A percentile compares a stretch with the other conserved stretches of the same genome.
These are phyloP conservation scores for Evernia prunastri DNA, from an alignment of 495 filamentous ascomycete species.

Conservation along the genomic window DNA sequence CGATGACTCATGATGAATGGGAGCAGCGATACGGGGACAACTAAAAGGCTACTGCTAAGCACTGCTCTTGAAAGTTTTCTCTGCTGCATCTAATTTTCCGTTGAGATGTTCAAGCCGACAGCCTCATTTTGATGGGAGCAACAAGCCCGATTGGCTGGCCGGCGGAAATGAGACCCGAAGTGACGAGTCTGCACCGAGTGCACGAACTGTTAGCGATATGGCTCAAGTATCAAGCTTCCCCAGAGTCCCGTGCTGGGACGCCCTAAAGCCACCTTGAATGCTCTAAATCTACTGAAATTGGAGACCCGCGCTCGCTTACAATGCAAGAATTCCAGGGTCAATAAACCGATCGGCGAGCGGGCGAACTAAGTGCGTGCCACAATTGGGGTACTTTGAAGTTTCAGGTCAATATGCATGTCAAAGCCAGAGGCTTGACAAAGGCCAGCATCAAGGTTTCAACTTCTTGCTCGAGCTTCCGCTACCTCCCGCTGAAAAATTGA, in stretches of 20 bases:
- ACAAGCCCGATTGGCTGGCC: neutral
- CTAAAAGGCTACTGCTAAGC: too few relatives aligned
- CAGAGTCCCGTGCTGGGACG: neutral
- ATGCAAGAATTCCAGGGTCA: neutral
- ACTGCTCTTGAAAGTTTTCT: too few relatives aligned
- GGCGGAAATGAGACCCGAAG: too few relatives aligned
- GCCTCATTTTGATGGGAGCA: neutral
- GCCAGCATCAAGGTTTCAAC: neutral
- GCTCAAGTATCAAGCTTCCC: neutral
- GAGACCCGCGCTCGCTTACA: neutral
- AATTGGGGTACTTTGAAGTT: neutral
- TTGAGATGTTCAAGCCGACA: neutral
- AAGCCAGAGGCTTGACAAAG: neutral
- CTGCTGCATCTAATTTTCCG: too few relatives aligned
- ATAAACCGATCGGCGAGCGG: too few relatives aligned
- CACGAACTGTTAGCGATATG: too few relatives aligned
- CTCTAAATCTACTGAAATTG: neutral
- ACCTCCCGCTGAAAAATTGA: too few relatives aligned
- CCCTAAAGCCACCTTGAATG: neutral
- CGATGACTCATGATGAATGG: too few relatives aligned
- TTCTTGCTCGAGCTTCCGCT: too few relatives aligned
- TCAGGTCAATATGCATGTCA: neutral
- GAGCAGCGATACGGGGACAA: too few relatives aligned
- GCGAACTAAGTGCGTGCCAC: too few relatives aligned
- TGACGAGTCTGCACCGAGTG: too few relatives aligned